Conservation (phyloP, 495 filamentous ascomycete species). For the Friedmanniomyces endolithicus region DNA sequence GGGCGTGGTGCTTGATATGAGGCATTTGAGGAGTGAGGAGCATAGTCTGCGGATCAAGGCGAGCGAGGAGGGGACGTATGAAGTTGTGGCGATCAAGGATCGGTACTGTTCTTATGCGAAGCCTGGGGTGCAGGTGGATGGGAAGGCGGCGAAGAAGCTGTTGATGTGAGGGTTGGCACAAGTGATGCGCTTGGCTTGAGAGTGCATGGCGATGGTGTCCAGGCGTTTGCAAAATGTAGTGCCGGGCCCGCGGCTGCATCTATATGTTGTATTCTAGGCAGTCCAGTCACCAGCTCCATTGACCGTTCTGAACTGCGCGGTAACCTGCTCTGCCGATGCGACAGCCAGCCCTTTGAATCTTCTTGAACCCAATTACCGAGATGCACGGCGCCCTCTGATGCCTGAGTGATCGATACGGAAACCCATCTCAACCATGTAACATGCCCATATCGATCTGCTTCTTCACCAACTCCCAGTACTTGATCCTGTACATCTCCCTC, state of each 20-base stretch:
- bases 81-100: constrained; percentile 91
- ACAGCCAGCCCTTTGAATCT: too few species aligned
- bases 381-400: too few species aligned
- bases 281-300: too few species aligned
- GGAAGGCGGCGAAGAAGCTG: constrained; percentile 10
- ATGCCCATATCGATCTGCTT: constrained; percentile 13
- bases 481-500: constrained; percentile 17
- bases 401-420: too few species aligned
- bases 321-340: too few species aligned
- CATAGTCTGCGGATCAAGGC: constrained; percentile 67
- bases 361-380: too few species aligned
- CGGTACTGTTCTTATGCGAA: constrained; percentile 75
- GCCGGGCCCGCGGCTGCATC: too few species aligned
- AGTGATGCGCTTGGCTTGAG: neutral
- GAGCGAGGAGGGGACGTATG: constrained; percentile 88
- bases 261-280: too few species aligned
- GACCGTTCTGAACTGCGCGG: too few species aligned
- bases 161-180: neutral
- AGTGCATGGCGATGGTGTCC: neutral
- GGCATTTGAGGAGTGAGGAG: constrained; percentile 70
- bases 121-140: constrained; percentile 28
- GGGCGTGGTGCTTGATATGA: constrained; percentile 70
- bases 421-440: too few species aligned
- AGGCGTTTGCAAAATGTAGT: neutral
- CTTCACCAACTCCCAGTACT: constrained; percentile 7